Percentiles rank a stretch among this genome's conserved stretches.
phyloP scores from a whole-genome alignment of 192 early-diverging fungal species.

The Dissophora ornata region DNA sequence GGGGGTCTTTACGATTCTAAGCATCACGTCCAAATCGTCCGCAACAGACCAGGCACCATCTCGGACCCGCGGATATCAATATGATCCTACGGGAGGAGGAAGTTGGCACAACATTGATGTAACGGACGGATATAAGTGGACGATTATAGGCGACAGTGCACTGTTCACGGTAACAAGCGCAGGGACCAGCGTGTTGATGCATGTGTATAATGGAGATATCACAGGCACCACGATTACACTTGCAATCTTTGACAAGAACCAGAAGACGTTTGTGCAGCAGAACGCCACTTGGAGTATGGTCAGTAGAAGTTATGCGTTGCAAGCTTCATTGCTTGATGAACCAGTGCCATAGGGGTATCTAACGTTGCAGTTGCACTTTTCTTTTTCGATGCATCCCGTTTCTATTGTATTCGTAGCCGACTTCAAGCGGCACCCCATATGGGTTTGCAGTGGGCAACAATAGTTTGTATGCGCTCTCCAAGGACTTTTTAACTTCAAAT shows the following conservation, averaged over 20 bases:
- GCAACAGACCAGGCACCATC: neutral
- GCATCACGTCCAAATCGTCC: neutral
- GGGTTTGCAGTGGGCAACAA: neutral
- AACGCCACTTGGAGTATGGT: constrained; percentile 14
- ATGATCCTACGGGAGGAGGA: neutral
- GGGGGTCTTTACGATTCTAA: constrained; percentile 31
- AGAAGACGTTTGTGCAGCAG: neutral
- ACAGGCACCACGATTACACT: neutral
- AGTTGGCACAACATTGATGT: constrained; percentile 28
- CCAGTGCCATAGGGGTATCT: no score
- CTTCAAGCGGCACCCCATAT: neutral
- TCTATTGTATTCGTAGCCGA: neutral
- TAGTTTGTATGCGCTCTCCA: constrained; percentile 6
- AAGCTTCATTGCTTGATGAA: no score
- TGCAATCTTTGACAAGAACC: neutral
- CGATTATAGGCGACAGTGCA: neutral
- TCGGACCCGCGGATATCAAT: constrained; percentile 7
- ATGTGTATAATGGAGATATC: constrained; percentile 1
- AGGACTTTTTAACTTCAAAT: neutral
- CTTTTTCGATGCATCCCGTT: neutral
- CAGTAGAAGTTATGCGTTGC: constrained; percentile 1
- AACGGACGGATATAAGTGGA: constrained; percentile 16
- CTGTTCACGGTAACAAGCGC: constrained; percentile 1
- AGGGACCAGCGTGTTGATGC: constrained; percentile 1
- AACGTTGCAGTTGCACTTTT: neutral